phyloP scores from a whole-genome alignment of 2,329 filamentous ascomycete genomes.

The Paraconiothyrium sp. region DNA sequence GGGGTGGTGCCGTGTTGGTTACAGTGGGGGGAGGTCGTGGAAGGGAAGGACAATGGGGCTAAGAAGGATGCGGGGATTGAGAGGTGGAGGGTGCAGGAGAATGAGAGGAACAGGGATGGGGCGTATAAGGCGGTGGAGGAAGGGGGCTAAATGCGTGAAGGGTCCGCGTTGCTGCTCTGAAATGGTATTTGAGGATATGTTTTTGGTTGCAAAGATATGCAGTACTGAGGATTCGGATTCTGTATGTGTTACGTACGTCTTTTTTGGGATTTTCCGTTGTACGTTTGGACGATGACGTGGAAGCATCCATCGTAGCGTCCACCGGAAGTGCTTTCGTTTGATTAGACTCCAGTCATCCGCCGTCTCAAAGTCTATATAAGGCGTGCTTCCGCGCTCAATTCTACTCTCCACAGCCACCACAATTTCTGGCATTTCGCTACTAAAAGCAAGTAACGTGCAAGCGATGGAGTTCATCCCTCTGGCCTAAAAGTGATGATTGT shows the following conservation, averaged over 20 bases:
- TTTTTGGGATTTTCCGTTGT: too few relatives aligned
- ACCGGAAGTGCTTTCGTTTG: neutral
- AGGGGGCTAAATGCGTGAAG: neutral
- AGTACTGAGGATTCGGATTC: too few relatives aligned
- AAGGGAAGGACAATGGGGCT: constrained; percentile 51
- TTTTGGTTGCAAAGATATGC: too few relatives aligned
- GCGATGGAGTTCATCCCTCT: too few relatives aligned
- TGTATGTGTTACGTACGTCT: too few relatives aligned
- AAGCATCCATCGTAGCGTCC: neutral
- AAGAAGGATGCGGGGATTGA: constrained; percentile 61
- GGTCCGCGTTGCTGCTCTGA: neutral
- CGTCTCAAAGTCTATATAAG: too few relatives aligned
- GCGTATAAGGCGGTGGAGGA: constrained; percentile 40
- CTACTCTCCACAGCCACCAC: neutral
- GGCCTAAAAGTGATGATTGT: too few relatives aligned
- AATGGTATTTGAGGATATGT: too few relatives aligned
- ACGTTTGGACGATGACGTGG: too few relatives aligned
- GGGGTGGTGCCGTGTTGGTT: constrained; percentile 48
- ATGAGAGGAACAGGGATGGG: constrained; percentile 27
- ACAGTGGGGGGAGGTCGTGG: constrained; percentile 44
- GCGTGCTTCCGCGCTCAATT: neutral
- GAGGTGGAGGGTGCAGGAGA: constrained; percentile 45
- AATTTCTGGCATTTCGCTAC: neutral
- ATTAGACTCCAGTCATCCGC: neutral
- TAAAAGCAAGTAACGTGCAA: neutral